phyloP scores from a whole-genome alignment of 169 alveolate species.

The Babesia sp. region DNA sequence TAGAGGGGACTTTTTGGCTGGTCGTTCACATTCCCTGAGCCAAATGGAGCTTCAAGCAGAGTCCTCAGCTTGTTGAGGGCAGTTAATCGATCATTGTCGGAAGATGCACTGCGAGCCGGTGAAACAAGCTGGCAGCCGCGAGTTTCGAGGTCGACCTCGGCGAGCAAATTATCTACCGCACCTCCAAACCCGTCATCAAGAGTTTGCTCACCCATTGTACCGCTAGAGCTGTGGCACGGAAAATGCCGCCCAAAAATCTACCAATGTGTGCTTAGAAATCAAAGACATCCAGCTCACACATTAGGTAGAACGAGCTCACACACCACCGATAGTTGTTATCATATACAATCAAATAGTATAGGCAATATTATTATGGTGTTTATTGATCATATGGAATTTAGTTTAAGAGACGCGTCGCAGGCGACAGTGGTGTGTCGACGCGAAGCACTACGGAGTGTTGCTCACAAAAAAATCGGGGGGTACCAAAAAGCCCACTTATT shows the following conservation, averaged over 20 bases:
- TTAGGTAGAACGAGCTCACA: not conserved
- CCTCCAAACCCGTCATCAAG: conserved; percentile 14
- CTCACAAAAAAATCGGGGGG: too few species aligned
- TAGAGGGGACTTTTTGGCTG: not conserved
- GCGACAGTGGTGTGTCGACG: not conserved
- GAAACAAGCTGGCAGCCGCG: conserved; percentile 62
- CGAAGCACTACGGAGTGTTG: not conserved
- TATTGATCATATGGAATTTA: not conserved
- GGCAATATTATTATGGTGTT: not conserved
- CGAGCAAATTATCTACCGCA: conserved; percentile 26
- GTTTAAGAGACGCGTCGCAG: not conserved
- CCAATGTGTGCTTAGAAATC: not conserved
- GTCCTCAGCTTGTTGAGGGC: conserved; percentile 11
- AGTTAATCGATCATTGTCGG: conserved; percentile 22
- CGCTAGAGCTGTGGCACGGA: not conserved
- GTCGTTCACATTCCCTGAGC: not conserved
- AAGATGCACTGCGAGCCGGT: conserved; percentile 12
- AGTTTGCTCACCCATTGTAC: not conserved
- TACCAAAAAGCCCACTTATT: too few species aligned
- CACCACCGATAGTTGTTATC: not conserved
- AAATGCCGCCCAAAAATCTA: conserved; percentile 1
- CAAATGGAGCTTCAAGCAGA: conserved; percentile 15
- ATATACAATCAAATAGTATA: too few species aligned
- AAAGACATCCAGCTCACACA: not conserved
- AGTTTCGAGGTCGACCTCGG: conserved; percentile 40